These are phyloP conservation scores for Exophiala viscosa DNA, from an alignment of 2,329 filamentous ascomycete species.

Conservation along the genomic window DNA sequence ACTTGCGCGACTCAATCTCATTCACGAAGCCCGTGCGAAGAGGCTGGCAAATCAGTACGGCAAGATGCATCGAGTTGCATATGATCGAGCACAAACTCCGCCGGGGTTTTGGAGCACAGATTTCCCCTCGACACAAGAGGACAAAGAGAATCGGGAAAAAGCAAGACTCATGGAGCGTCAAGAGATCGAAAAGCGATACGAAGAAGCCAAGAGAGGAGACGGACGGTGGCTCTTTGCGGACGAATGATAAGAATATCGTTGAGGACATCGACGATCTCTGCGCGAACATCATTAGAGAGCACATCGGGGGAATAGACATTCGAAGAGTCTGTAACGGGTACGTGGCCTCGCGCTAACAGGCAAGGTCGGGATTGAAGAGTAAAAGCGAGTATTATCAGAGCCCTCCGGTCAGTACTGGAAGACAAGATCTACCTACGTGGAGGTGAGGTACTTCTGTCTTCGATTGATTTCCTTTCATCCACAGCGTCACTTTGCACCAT, in stretches of 20 bases:
- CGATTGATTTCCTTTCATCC: too few relatives aligned
- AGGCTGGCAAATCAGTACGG: constrained; percentile 71
- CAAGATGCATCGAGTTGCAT: constrained; percentile 67
- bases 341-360: too few relatives aligned
- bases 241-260: constrained; percentile 14
- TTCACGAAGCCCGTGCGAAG: constrained; percentile 72
- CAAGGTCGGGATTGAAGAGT: too few relatives aligned
- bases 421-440: too few relatives aligned
- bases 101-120: constrained; percentile 89
- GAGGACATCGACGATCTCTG: too few relatives aligned
- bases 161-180: constrained; percentile 61
- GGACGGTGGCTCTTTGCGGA: constrained; percentile 28
- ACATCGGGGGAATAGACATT: too few relatives aligned
- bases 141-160: constrained; percentile 60
- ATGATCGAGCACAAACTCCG: constrained; percentile 67
- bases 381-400: too few relatives aligned
- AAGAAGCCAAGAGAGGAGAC: constrained; percentile 67
- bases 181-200: constrained; percentile 67
- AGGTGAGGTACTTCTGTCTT: too few relatives aligned
- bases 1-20: constrained; percentile 54
- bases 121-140: constrained; percentile 84
- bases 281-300: too few relatives aligned
- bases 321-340: too few relatives aligned
- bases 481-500: too few relatives aligned
- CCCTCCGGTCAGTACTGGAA: too few relatives aligned